These are phyloP conservation scores for Eimeria acervulina DNA, from an alignment of 169 alveolate species.

Conservation along the genomic window DNA sequence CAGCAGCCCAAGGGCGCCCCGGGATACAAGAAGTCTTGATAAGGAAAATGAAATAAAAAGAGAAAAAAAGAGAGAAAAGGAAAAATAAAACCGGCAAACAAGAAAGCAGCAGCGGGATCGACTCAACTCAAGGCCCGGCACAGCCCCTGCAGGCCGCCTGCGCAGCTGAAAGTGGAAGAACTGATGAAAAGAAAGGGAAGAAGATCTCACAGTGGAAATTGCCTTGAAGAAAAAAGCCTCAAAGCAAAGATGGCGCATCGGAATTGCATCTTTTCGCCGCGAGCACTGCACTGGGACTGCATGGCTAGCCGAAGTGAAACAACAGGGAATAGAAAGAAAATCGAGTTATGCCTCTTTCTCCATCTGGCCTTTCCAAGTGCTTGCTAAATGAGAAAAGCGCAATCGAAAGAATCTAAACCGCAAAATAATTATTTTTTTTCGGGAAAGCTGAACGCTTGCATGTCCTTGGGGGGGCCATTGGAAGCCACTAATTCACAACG, in stretches of 20 bases:
- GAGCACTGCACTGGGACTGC: background rate
- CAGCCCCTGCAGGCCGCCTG: background rate
- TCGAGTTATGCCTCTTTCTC: background rate
- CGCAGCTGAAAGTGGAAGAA: background rate
- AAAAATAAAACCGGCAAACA: background rate
- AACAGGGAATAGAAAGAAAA: background rate
- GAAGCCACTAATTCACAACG: too few relatives aligned
- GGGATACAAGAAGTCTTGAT: background rate
- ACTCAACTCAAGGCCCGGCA: background rate
- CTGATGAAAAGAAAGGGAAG: background rate
- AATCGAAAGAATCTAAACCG: background rate
- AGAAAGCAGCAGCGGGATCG: slow-evolving; percentile 1
- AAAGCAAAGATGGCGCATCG: background rate
- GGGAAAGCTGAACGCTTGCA: background rate
- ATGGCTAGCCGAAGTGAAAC: background rate
- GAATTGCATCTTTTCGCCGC: background rate
- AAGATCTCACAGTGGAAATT: background rate
- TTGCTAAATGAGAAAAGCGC: background rate
- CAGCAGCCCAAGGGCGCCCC: background rate
- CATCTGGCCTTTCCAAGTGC: background rate
- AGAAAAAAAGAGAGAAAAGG: background rate
- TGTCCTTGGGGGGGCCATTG: slow-evolving; percentile 28
- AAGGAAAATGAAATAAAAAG: background rate
- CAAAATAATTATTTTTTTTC: background rate
- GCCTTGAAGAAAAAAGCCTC: background rate